Evolutionary conservation across 306 rosid genomes (phyloP).

Genomic region (Dalbergia cultrata): DNA sequence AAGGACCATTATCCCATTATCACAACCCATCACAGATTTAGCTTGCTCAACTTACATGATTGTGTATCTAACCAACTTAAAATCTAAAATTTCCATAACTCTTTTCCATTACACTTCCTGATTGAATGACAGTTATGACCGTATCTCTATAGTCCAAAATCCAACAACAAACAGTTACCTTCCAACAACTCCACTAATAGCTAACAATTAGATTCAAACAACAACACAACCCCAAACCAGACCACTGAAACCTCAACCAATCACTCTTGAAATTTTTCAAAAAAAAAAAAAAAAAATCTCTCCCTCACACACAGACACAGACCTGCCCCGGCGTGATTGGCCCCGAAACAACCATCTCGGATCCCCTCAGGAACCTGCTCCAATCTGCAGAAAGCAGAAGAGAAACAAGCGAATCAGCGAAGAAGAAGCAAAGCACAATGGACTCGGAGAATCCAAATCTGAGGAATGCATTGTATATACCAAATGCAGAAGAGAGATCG

Average conservation of each 20-base stretch:
- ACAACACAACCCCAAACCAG: constrained; percentile 34
- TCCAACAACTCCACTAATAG: background rate
- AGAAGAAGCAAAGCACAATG: background rate
- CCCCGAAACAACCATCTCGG: constrained; percentile 73
- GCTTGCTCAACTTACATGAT: constrained; percentile 16
- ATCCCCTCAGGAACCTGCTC: constrained; percentile 49
- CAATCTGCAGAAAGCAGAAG: constrained; percentile 50
- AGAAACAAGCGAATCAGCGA: background rate
- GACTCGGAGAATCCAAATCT: constrained; percentile 41
- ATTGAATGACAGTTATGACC: constrained; percentile 7
- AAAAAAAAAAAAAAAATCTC: background rate
- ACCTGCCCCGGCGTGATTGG: constrained; percentile 91
- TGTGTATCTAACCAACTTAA: constrained; percentile 5
- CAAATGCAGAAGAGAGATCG: constrained; percentile 46
- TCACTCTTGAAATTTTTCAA: background rate
- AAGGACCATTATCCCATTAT: background rate
- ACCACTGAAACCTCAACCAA: constrained; percentile 19
- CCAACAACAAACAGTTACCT: background rate
- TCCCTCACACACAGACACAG: background rate
- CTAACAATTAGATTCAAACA: constrained; percentile 28
- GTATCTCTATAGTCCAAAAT: background rate
- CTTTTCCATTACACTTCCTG: background rate
- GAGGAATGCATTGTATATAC: constrained; percentile 4
- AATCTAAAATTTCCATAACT: background rate
- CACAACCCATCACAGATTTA: constrained; percentile 3